A percentile compares a stretch with the other conserved stretches of the same genome.
Evolutionary conservation across 2,329 filamentous ascomycete genomes (phyloP).

Genomic region (Sporothrix inflata): DNA sequence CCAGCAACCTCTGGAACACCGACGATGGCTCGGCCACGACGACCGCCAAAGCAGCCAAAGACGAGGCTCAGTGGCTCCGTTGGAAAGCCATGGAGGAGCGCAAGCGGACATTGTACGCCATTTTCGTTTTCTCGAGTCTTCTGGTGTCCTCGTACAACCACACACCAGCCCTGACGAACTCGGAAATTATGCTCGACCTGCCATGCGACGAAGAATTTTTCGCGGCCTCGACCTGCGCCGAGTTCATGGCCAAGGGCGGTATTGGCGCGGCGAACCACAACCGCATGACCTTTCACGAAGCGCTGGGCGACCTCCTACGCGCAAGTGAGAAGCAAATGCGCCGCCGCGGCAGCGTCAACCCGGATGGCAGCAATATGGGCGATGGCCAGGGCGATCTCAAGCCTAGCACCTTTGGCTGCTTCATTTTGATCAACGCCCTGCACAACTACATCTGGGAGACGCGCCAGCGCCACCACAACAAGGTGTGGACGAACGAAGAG

Average conservation of each 20-base stretch:
- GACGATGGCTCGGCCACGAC: slow-evolving; percentile 16
- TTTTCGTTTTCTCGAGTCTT: slow-evolving; percentile 90
- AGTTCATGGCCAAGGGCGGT: slow-evolving; percentile 79
- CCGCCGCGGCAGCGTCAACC: slow-evolving; percentile 48
- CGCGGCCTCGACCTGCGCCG: slow-evolving; percentile 78
- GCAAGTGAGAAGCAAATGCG: slow-evolving; percentile 64
- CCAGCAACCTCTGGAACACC: slow-evolving; percentile 46
- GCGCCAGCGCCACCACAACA: slow-evolving; percentile 82
- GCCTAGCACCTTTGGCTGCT: slow-evolving; percentile 88
- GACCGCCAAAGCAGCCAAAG: slow-evolving; percentile 52
- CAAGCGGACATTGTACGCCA: slow-evolving; percentile 87
- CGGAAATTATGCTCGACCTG: slow-evolving; percentile 84
- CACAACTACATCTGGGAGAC: slow-evolving; percentile 99
- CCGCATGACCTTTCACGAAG: slow-evolving; percentile 76
- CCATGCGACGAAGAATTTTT: slow-evolving; percentile 94
- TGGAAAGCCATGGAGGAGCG: slow-evolving; percentile 91
- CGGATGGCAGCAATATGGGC: slow-evolving; percentile 54
- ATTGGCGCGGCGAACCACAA: slow-evolving; percentile 69
- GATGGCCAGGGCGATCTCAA: slow-evolving; percentile 64
- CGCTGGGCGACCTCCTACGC: slow-evolving; percentile 77
- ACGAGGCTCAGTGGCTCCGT: slow-evolving; percentile 78
- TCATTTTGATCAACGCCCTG: slow-evolving; percentile 88
- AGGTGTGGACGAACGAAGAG: slow-evolving; percentile 87
- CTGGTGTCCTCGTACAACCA: slow-evolving; percentile 93
- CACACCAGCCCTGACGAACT: slow-evolving; percentile 87